These are phyloP conservation scores for Bondarzewia mesenterica DNA, from an alignment of 1,284 basidiomycete species.

Conservation along the genomic window DNA sequence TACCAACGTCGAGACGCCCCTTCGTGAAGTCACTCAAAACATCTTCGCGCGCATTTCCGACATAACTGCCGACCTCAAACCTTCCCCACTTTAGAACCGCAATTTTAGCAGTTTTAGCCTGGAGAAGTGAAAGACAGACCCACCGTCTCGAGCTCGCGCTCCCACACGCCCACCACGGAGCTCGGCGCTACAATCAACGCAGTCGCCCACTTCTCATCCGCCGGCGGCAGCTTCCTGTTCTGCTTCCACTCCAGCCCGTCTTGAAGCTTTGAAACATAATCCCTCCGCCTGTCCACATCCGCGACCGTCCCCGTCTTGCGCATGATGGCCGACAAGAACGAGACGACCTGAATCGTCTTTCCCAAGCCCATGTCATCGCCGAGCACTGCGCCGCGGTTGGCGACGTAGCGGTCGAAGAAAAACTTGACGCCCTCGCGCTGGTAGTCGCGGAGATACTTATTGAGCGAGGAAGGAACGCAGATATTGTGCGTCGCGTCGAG, in stretches of 20 bases:
- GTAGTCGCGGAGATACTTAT: constrained; percentile 76
- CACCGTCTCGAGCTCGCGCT: constrained; percentile 67
- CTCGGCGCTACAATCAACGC: constrained; percentile 76
- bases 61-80: constrained; percentile 71
- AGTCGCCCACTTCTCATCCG: constrained; percentile 71
- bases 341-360: constrained; percentile 85
- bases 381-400: constrained; percentile 62
- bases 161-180: constrained; percentile 76
- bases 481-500: constrained; percentile 38
- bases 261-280: constrained; percentile 56
- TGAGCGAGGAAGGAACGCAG: constrained; percentile 66
- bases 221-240: constrained; percentile 45
- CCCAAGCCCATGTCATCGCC: constrained; percentile 91
- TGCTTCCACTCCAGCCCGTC: constrained; percentile 49
- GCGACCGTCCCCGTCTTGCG: constrained; percentile 55
- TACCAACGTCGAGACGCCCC: constrained; percentile 69
- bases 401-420: constrained; percentile 59
- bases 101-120: constrained; percentile 2
- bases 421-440: constrained; percentile 79
- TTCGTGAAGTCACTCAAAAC: constrained; percentile 63
- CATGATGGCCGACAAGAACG: constrained; percentile 84
- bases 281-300: constrained; percentile 54
- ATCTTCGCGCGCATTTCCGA: constrained; percentile 42
- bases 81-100: constrained; percentile 55
- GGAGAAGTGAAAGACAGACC: constrained; percentile 12